Conservation (phyloP, 176 grass and related monocot genomes). For the Oryza australiensis region DNA sequence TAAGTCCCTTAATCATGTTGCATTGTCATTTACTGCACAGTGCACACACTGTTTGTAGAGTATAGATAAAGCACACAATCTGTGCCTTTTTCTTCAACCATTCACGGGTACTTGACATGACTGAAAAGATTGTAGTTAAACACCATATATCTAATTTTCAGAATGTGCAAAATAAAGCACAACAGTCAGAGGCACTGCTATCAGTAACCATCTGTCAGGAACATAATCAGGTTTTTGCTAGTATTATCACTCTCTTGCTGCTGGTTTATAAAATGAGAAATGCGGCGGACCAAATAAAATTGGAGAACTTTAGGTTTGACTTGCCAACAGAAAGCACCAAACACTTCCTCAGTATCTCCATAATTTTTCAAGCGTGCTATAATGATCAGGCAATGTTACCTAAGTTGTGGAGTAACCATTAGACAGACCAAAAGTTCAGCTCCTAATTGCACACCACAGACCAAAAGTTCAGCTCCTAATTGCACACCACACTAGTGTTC, state of each 20-base stretch:
- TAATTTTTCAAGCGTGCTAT: neutral
- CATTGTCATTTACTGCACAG: neutral
- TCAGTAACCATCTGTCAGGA: neutral
- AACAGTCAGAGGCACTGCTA: neutral
- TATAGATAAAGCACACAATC: slow-evolving; percentile 17
- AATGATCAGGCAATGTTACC: neutral
- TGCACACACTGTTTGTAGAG: neutral
- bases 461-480: neutral
- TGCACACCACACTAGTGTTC: slow-evolving; percentile 17
- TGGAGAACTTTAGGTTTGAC: neutral
- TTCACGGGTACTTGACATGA: neutral
- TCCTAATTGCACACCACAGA: slow-evolving; percentile 13
- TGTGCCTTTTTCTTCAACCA: neutral
- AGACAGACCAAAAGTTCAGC: neutral
- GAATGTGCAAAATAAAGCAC: neutral
- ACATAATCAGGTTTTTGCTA: neutral
- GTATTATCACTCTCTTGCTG: neutral
- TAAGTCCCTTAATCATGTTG: neutral
- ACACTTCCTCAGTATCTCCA: neutral
- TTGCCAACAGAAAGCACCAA: neutral
- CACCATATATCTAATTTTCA: neutral
- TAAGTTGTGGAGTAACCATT: neutral
- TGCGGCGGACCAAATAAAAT: neutral
- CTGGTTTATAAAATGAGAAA: neutral
- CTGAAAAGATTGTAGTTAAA: neutral